Base-by-base conservation (phyloP, 1,284 basidiomycete species). In the Pyrrhoderma noxium region DNA sequence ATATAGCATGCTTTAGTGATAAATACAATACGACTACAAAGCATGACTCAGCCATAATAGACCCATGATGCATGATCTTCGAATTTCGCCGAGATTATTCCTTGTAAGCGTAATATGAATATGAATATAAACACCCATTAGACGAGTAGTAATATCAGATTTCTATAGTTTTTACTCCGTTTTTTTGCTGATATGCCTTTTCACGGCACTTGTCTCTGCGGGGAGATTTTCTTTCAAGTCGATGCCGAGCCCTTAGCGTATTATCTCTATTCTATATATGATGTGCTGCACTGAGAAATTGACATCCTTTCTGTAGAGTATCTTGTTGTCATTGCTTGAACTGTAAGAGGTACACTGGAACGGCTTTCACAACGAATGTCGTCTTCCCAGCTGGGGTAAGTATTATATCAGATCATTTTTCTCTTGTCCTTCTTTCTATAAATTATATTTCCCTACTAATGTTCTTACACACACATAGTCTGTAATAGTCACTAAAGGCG, bases 261-360 rank as follows among this genome's bases (percentile, higher is more conserved):
- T 44, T n/a, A 56, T 45, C 23, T 5, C 18, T 19, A 21, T 38
- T 40, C 9, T 36, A 5, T 47, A 19, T 25, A 31, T 21, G 36
- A 51, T 4, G 43, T 11, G 5, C 14, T 22, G 4, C 7, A 19
- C 13, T n/a, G n/a, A n/a, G n/a, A n/a, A n/a, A n/a, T n/a, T n/a
- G n/a, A n/a, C n/a, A n/a, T n/a, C n/a, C n/a, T n/a, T n/a, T n/a
- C n/a, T 22, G 8, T 36, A 58, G 56, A 1, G 48, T 56, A 23
- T 47, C 51, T 19, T 55, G 53, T 22, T 58, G 57, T 43, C 57
- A 58, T 48, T 58, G 57, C 45, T 48, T 25, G 1, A 58, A 58
- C 25, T 58, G 57, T 40, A 57, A 56, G 38, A 57, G 51, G 34
- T 58, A 55, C 41, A 58, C 57, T 1, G 57, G 57, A 23, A 58